Conservation (phyloP, 1,284 basidiomycete genomes). For the Mycosarcoma mackinlayi region DNA sequence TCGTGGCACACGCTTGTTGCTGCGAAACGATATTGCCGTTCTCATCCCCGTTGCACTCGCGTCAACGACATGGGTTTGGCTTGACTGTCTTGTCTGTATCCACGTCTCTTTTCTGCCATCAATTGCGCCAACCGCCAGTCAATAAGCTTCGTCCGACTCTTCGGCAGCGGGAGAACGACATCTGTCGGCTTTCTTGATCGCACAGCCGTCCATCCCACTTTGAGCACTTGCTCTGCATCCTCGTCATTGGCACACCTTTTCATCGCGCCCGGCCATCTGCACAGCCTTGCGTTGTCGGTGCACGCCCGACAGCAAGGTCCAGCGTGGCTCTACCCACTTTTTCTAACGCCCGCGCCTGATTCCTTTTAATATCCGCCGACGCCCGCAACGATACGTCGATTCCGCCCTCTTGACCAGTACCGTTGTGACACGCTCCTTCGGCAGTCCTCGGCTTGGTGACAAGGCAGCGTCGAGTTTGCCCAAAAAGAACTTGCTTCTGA, state of each 20-base stretch:
- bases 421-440: no score
- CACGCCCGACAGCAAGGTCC: background rate
- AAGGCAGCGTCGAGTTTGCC: background rate
- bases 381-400: background rate
- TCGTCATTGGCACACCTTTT: background rate
- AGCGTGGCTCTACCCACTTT: background rate
- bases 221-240: no score
- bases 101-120: background rate
- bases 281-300: no score
- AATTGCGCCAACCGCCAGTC: no score
- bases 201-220: no score
- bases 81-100: background rate
- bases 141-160: no score
- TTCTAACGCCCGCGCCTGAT: background rate
- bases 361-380: constrained; percentile 1
- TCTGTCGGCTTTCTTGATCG: no score
- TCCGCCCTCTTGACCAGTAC: background rate
- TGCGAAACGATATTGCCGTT: background rate
- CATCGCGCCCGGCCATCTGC: background rate
- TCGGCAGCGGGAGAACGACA: no score
- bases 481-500: background rate
- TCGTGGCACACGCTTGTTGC: background rate
- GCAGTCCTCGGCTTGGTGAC: background rate
- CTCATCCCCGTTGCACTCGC: no score
- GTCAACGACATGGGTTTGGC: background rate